Base-by-base conservation (phyloP, 257 asterid genomes). In the Salvia rosmarinus region DNA sequence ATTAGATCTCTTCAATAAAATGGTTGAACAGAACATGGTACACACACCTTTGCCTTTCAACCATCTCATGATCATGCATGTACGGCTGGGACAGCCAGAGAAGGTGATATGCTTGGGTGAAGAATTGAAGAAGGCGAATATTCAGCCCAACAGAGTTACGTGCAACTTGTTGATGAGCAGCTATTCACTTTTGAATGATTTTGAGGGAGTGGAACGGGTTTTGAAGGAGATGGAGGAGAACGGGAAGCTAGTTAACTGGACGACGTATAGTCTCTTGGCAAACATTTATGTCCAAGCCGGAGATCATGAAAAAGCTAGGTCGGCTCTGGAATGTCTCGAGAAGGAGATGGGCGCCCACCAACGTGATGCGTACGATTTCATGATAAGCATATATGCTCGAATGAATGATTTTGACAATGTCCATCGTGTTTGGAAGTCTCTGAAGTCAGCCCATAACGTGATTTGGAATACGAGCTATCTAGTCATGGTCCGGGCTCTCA, bases 201-300 rank as follows among this genome's bases (percentile, higher is more conserved):
- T 88, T 16, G 86, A 87, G 75, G 95, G 91, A 58, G 90, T 82
- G 0, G 97, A 88, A 67, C 77, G 88, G 46, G 88, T 87, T 78
- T 87, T 85, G 25, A 87, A 77, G 79, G 95, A 92, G 88, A 81
- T 88, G 64, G 78, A 39, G 49, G 80, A 82, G 9, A 70, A 77
- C 32, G 74, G 46, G 40, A 87, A 81, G 70, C 57, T 16, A 66
- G 83, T 91, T 32, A 71, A 88, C 63, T 92, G 98, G 98, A 87
- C 89, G 1, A 78, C 82, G 0, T 92, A 87, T 65, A 90, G 97
- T 79, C 82, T 81, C 81, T 77, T 92, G 87, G 95, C 96, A 4
- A 55, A 62, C 65, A 76, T 82, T 58, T 92, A 88, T 70, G 73
- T 75, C 20, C 81, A 52, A 64, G 79, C 76, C 23, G 92, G 92